A percentile compares a stretch with the other conserved stretches of the same genome.
Conservation (phyloP, 768 basidiomycete genomes). For the Gymnopilus junonius region DNA sequence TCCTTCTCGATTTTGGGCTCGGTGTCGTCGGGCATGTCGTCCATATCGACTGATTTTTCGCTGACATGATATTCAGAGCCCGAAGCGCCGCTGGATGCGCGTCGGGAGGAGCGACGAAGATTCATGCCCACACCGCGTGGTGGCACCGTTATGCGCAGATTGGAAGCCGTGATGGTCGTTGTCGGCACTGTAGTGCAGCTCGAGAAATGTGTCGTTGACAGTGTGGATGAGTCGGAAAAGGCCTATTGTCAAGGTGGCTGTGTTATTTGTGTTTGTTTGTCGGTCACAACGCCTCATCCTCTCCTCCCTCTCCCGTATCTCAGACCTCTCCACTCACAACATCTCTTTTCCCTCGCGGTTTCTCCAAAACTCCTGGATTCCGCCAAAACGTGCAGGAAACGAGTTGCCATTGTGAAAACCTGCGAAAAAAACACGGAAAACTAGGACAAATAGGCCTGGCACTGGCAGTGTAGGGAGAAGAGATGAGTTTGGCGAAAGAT, state of each 20-base stretch:
- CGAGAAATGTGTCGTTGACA: slow-evolving; percentile 19
- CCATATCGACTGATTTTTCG: slow-evolving; percentile 45
- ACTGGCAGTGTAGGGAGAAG: neutral
- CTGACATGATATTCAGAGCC: slow-evolving; percentile 56
- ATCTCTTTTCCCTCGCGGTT: slow-evolving; percentile 3
- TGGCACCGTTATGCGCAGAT: slow-evolving; percentile 33
- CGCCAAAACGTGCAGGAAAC: neutral
- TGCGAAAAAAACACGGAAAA: slow-evolving; percentile 8
- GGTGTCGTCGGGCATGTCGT: slow-evolving; percentile 29
- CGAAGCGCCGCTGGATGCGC: slow-evolving; percentile 40
- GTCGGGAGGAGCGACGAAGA: slow-evolving; percentile 40
- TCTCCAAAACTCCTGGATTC: neutral
- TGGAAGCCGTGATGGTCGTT: slow-evolving; percentile 13
- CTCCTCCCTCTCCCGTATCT: slow-evolving; percentile 10
- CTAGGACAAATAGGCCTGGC: neutral
- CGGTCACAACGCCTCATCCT: slow-evolving; percentile 1
- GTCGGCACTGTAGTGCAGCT: slow-evolving; percentile 9
- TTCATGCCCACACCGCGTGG: slow-evolving; percentile 26
- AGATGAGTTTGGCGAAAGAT: slow-evolving; percentile 4
- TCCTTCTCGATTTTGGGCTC: slow-evolving; percentile 38
- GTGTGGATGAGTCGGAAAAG: slow-evolving; percentile 11
- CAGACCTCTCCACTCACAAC: slow-evolving; percentile 5
- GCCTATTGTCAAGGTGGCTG: slow-evolving; percentile 28
- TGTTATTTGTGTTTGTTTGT: slow-evolving; percentile 32
- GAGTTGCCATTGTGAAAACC: neutral